Conservation (phyloP, 371 early-diverging fungal species). For the Rhizopus microsporus region DNA sequence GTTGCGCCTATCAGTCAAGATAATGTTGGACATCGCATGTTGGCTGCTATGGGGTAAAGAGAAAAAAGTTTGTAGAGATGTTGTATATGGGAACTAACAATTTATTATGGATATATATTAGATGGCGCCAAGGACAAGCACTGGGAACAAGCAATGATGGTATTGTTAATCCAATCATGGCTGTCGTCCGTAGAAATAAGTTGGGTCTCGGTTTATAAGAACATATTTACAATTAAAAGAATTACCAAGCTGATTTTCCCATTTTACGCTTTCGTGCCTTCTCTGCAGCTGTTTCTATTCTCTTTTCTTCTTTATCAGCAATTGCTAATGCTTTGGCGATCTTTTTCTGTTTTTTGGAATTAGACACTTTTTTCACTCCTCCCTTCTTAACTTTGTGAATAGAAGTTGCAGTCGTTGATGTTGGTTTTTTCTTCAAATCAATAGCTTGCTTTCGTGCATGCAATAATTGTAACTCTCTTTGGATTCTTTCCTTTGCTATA, state of each 20-base stretch:
- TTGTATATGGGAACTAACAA: not conserved
- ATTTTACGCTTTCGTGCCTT: slow-evolving; percentile 28
- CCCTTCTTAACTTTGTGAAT: slow-evolving; percentile 30
- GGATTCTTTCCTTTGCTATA: slow-evolving; percentile 33
- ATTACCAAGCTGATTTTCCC: slow-evolving; percentile 23
- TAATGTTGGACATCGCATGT: slow-evolving; percentile 82
- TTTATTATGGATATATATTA: slow-evolving; percentile 16
- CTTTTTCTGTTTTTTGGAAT: slow-evolving; percentile 30
- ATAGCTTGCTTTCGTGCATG: slow-evolving; percentile 3
- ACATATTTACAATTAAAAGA: slow-evolving; percentile 5
- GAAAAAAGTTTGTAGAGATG: not conserved
- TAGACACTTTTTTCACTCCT: slow-evolving; percentile 19
- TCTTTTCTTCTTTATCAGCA: slow-evolving; percentile 30
- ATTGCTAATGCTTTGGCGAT: slow-evolving; percentile 25
- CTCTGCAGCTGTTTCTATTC: slow-evolving; percentile 12
- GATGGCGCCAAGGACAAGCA: slow-evolving; percentile 79
- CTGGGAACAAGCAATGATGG: slow-evolving; percentile 80
- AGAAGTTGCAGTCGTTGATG: slow-evolving; percentile 4
- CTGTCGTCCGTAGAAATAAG: slow-evolving; percentile 72
- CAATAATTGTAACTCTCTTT: slow-evolving; percentile 19
- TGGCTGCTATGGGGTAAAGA: slow-evolving; percentile 76
- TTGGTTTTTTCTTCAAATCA: not conserved
- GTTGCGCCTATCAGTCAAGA: slow-evolving; percentile 64
- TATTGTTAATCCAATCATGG: slow-evolving; percentile 84
- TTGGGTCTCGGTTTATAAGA: slow-evolving; percentile 76